phyloP scores from a whole-genome alignment of 179 eudicot genomes.

The Dionaea muscipula region DNA sequence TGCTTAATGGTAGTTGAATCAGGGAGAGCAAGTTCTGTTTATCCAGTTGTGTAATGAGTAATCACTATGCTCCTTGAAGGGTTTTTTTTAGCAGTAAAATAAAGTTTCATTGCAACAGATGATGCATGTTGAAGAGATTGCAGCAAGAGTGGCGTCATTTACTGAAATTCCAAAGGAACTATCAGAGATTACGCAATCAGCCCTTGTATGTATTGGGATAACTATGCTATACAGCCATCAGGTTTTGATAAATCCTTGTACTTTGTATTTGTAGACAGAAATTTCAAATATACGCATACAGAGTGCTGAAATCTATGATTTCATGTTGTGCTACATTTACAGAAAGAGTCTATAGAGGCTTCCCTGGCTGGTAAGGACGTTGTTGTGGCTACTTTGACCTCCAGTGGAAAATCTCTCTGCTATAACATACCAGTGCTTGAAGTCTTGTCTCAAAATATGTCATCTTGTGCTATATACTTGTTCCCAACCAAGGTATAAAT shows the following conservation, averaged over 20 bases:
- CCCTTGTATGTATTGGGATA: slow-evolving; percentile 51
- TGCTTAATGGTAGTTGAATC: neutral
- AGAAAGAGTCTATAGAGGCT: slow-evolving; percentile 79
- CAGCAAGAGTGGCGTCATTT: slow-evolving; percentile 46
- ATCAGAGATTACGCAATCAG: slow-evolving; percentile 45
- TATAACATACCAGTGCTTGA: slow-evolving; percentile 90
- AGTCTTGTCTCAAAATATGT: slow-evolving; percentile 46
- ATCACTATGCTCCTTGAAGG: neutral
- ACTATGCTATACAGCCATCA: slow-evolving; percentile 84
- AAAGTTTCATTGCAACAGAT: slow-evolving; percentile 34
- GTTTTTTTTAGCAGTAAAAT: neutral
- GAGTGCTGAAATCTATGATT: neutral
- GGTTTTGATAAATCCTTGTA: slow-evolving; percentile 25
- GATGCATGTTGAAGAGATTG: slow-evolving; percentile 70
- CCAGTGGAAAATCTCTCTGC: slow-evolving; percentile 99
- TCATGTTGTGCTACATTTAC: slow-evolving; percentile 13
- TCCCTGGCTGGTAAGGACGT: slow-evolving; percentile 75
- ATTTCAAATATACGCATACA: neutral
- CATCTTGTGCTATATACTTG: slow-evolving; percentile 76
- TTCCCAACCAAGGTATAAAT: slow-evolving; percentile 85
- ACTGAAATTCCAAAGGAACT: slow-evolving; percentile 61
- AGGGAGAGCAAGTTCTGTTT: neutral
- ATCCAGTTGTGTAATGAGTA: neutral
- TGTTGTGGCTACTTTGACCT: slow-evolving; percentile 85
- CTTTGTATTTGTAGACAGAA: neutral